A percentile compares a stretch with the other conserved stretches of the same genome.
These are phyloP conservation scores for Chlorella sp. DNA, from an alignment of 139 green algal genomes.

Conservation along the genomic window DNA sequence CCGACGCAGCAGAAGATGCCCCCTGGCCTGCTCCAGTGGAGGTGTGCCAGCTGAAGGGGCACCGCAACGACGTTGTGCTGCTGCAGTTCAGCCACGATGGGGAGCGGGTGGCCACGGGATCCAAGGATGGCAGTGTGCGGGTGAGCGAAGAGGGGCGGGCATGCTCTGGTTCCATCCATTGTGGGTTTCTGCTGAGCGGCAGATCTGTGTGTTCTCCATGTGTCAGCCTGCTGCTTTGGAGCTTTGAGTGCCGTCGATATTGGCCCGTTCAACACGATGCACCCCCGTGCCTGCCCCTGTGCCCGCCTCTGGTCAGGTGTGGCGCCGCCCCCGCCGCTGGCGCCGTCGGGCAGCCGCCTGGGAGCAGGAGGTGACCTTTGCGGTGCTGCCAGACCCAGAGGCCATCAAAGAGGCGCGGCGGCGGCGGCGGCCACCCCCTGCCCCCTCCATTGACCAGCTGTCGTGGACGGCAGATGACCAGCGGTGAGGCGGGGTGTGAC, in stretches of 20 bases:
- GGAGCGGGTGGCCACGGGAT: slow-evolving; percentile 68
- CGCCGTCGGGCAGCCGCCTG: slow-evolving; percentile 43
- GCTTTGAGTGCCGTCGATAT: too few species aligned
- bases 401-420: slow-evolving; percentile 41
- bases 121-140: slow-evolving; percentile 76
- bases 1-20: background rate
- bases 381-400: slow-evolving; percentile 53
- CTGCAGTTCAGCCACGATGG: slow-evolving; percentile 74
- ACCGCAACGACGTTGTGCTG: slow-evolving; percentile 74
- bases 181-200: too few species aligned
- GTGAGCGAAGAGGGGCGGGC: slow-evolving; percentile 41
- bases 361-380: slow-evolving; percentile 50
- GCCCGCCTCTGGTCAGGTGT: too few species aligned
- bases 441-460: slow-evolving; percentile 71
- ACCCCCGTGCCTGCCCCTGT: background rate
- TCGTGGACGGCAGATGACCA: slow-evolving; percentile 67
- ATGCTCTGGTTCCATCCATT: too few species aligned
- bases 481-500: background rate
- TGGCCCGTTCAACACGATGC: too few species aligned
- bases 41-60: slow-evolving; percentile 56
- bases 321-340: slow-evolving; percentile 37
- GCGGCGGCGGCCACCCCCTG: slow-evolving; percentile 42
- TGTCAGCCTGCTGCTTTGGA: too few species aligned
- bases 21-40: slow-evolving; percentile 39
- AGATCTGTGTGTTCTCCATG: too few species aligned